Conservation (phyloP, 2,329 filamentous ascomycete species). For the Colletotrichum liriopes region DNA sequence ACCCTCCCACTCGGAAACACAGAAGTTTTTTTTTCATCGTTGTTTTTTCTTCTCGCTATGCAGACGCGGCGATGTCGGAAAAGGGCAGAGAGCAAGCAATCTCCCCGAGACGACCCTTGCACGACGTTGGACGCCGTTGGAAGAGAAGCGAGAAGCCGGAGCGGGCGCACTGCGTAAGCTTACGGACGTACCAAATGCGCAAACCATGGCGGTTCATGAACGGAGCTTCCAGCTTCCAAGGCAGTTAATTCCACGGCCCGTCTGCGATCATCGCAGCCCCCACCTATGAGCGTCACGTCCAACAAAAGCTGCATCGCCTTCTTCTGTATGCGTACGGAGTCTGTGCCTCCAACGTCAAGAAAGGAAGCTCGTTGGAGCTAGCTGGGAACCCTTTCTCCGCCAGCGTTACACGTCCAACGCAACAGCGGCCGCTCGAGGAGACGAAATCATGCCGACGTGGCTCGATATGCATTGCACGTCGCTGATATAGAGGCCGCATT, state of each 20-base stretch:
- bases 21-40: neutral
- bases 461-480: neutral
- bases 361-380: neutral
- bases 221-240: neutral
- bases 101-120: constrained; percentile 22
- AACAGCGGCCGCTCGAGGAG: neutral
- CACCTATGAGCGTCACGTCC: neutral
- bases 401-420: neutral
- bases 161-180: constrained; percentile 4
- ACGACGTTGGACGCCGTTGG: constrained; percentile 6
- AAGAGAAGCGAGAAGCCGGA: neutral
- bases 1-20: neutral
- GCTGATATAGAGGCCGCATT: neutral
- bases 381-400: neutral
- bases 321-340: neutral
- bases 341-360: neutral
- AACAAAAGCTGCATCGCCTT: neutral
- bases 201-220: constrained; percentile 5
- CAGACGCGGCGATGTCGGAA: neutral
- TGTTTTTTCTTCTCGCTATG: constrained; percentile 1
- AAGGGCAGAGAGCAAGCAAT: constrained; percentile 19
- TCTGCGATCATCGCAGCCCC: constrained; percentile 5
- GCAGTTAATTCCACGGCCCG: neutral
- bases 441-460: neutral
- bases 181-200: neutral